Evolutionary conservation across 805 yeast genomes (phyloP).

Genomic region (Sungouiella blattae): DNA sequence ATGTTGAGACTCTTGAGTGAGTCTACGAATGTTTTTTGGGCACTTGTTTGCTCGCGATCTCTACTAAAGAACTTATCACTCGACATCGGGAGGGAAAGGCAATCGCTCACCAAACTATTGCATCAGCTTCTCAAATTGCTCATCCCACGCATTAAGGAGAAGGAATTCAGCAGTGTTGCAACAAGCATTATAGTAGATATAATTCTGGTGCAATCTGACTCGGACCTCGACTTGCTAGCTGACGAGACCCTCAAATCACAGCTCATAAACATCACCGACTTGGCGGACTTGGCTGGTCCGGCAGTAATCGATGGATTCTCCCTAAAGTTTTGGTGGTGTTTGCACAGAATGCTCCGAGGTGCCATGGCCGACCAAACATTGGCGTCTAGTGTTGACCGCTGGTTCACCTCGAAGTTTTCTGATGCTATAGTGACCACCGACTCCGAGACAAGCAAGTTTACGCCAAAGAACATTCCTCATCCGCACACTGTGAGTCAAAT

Average conservation of each 20-base stretch:
- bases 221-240: constrained; percentile 10
- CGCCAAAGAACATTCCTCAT: neutral
- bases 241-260: constrained; percentile 45
- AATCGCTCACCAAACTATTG: neutral
- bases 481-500: constrained; percentile 16
- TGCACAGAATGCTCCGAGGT: constrained; percentile 23
- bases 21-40: constrained; percentile 18
- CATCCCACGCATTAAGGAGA: constrained; percentile 34
- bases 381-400: constrained; percentile 35
- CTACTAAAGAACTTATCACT: neutral
- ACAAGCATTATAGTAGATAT: constrained; percentile 26
- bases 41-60: constrained; percentile 17
- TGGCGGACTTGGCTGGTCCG: constrained; percentile 65
- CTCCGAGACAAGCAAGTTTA: constrained; percentile 4
- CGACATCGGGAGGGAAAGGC: neutral
- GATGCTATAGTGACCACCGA: constrained; percentile 6
- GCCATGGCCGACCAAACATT: constrained; percentile 29
- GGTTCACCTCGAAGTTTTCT: constrained; percentile 52
- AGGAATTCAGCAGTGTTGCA: constrained; percentile 21
- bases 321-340: constrained; percentile 50
- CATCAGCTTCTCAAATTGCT: constrained; percentile 30
- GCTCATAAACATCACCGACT: constrained; percentile 47
- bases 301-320: constrained; percentile 42
- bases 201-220: constrained; percentile 6
- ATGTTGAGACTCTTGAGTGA: neutral